Base-by-base conservation (phyloP, 257 asterid species). In the Asclepias syriaca region DNA sequence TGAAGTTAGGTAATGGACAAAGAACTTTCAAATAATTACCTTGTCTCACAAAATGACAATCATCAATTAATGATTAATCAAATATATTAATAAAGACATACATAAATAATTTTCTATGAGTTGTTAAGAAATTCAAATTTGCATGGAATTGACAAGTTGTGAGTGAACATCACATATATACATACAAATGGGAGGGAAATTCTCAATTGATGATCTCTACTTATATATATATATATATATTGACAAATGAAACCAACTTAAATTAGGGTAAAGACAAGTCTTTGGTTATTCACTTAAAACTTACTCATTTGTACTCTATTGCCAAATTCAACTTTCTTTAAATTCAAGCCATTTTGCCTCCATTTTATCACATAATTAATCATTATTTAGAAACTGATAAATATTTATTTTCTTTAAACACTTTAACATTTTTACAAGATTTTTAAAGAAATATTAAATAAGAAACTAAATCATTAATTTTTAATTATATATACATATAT, bases 181-280 rank as follows among this genome's bases (percentile, higher is more conserved):
- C 48, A 43, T 34, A 34, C 39, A 18, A 40, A 22, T 7, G 37
- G n/a, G 29, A 3, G 51, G 27, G 65, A 58, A 65, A 13, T 65
- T 50, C 15, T 40, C 27, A 15, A 24, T 65, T 21, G 2, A 69
- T 21, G 2, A 69, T 74, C 69, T 14, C 65, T 27, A 67, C 55
- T 66, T 34, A 34, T 34, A 34, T 34, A n/a, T 39, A 8, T 43
- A 6, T 43, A 46, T 50, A 50, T 50, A 50, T 50, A 50, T n/a
- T 1, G 77, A 78, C 82, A 81, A 81, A 72, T 64, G 70, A 51
- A 81, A 78, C n/a, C 16, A 70, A 29, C 50, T 70, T 60, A 70
- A 29, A 43, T 70, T 60, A 39, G 68, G 74, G 32, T 72, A 65
- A 18, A 34, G 84, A 81, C 89, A 78, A 78, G 46, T 7, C 69